Evolutionary conservation across 305 asterid species (phyloP), one percentile per base, ranked within the genome.

Genomic region (Coffea humblotiana): DNA sequence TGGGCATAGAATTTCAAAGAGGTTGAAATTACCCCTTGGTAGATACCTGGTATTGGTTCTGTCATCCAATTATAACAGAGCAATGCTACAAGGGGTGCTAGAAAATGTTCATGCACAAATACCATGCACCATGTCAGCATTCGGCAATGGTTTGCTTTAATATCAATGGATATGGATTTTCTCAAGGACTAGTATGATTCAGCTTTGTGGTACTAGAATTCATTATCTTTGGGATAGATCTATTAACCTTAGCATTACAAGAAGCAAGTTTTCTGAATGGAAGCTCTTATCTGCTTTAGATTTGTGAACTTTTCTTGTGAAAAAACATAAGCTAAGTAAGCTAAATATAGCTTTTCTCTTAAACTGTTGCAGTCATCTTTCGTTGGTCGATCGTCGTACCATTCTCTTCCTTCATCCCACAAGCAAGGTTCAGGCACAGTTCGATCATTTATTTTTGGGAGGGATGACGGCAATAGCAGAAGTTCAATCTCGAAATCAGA

Each of bases 381-480:
- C 87, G 88, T 90, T 69, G 95, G 97, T 32, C 94, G 96, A 76
- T 84, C 47, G 40, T 88, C 96, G 82, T 90, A 85, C 81, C 88
- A 87, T 85, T 78, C 84, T 2, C 78, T 87, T 78, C 84, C 93
- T 80, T 88, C 92, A 74, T 89, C 96, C 84, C 86, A 79, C 48
- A 93, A 87, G 91, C 93, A 91, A 86, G 88, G 95, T 61, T 85
- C 91, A 37, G 89, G 91, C 78, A 70, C 88, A 49, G 86, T 82
- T 84, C 92, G 97, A 78, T 85, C 97, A 78, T 95, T 91, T 81
- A 90, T 95, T 80, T 95, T 95, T 79, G 98, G 94, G 79, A 89
- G 98, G 87, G 98, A 92, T 18, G 99, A 94, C 83, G 90, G 97
- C 85, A 93, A 90, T 74, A 92, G 93, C 89, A 89, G 91, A 85